phyloP scores from a whole-genome alignment of 176 grass and related monocot species.

The Bolboschoenus planiculmis region DNA sequence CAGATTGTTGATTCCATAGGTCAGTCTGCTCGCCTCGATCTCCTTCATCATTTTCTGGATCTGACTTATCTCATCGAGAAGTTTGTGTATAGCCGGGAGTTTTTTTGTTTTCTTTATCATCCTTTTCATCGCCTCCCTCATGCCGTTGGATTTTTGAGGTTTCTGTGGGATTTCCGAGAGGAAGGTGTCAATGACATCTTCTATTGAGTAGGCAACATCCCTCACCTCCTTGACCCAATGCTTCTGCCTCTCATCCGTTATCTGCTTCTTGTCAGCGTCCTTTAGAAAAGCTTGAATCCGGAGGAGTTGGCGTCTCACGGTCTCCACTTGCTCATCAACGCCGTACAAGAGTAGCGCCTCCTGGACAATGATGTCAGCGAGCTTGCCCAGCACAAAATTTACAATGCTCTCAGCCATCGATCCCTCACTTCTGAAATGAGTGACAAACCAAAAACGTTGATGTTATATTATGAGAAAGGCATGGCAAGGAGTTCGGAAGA shows the following conservation, averaged over 20 bases:
- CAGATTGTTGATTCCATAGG: not conserved
- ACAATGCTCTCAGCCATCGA: too few relatives aligned
- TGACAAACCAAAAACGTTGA: not conserved
- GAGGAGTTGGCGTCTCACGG: not conserved
- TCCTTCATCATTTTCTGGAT: not conserved
- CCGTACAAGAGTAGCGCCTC: not conserved
- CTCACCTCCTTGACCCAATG: not conserved
- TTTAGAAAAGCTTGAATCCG: not conserved
- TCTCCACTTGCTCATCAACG: not conserved
- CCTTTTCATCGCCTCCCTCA: not conserved
- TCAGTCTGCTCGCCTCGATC: not conserved
- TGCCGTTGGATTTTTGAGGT: not conserved
- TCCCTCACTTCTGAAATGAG: too few relatives aligned
- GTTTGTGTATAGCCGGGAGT: not conserved
- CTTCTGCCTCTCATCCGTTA: not conserved
- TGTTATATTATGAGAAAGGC: not conserved
- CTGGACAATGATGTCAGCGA: too few relatives aligned
- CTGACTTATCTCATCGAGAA: not conserved
- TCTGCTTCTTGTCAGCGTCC: too few relatives aligned
- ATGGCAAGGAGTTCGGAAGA: not conserved
- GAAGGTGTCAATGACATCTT: constrained; percentile 9
- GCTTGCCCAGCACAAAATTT: too few relatives aligned
- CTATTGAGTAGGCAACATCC: not conserved
- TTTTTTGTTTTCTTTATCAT: not conserved
- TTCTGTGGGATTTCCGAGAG: not conserved